Base-by-base conservation (phyloP, 345 rosid species). In the Salix arbutifolia region DNA sequence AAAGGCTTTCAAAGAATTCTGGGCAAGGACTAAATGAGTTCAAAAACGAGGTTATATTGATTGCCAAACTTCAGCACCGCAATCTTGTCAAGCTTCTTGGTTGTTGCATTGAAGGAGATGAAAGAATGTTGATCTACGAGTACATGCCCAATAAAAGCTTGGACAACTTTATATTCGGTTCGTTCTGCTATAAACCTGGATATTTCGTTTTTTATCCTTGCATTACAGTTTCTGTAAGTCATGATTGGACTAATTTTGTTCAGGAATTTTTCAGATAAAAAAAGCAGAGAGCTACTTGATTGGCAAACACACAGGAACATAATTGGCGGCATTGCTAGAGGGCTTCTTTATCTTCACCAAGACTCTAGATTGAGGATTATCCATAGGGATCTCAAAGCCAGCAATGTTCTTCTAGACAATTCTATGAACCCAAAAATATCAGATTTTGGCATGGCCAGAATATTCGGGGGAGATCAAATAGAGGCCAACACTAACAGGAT, bases 41-140 rank as follows among this genome's bases (percentile, higher is more conserved):
- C 74, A 84, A 83, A 76, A 88, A 81, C n/a, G 89, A 88, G 60
- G 88, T 83, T 7, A 81, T 68, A 46, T 61, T 86, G 58, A 81
- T 88, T 25, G 84, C 86, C 23, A 86, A 88, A 76, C 85, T 88
- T 62, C 90, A 86, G 66, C 89, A 86, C 70, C 83, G 89, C 18
- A 88, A 88, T 68, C 85, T 88, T 8, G 90, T 86, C 21, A 81
- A 77, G 76, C 86, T 88, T 75, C 79, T 78, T 6, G 85, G 85
- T 19, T 82, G 74, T 40, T 78, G 85, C 73, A 77, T 77, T 42
- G 71, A 82, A 71, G 85, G 74, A 67, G 65, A 74, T 19, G 79
- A 81, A 67, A 81, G 53, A 44, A 46, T 82, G 79, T 73, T 82
- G 14, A 66, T 82, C 56, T 82, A 82, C 14, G 85, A 82, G 53